These are phyloP conservation scores for Kodamaea jinghongensis DNA, from an alignment of 805 yeast genomes.

Conservation along the genomic window DNA sequence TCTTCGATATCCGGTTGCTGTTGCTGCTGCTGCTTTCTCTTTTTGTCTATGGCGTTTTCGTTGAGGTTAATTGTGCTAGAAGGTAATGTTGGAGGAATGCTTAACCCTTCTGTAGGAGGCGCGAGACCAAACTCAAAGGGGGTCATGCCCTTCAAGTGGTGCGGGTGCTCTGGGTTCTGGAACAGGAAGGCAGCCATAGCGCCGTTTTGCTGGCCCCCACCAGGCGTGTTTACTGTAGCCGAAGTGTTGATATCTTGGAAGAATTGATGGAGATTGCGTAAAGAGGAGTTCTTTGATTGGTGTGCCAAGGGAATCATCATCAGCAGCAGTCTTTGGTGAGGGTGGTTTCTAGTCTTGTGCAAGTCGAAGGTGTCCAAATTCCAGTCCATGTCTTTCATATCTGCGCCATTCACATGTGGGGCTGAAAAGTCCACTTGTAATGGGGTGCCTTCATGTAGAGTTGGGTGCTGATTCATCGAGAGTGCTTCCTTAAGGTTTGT, in stretches of 20 bases:
- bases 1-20: background rate
- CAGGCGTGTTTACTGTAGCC: background rate
- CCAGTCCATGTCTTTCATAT: constrained; percentile 25
- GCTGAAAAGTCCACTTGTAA: constrained; percentile 77
- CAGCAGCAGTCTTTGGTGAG: constrained; percentile 5
- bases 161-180: constrained; percentile 37
- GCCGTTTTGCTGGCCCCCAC: constrained; percentile 1
- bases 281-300: constrained; percentile 5
- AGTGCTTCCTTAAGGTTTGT: constrained; percentile 48
- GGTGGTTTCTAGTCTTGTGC: constrained; percentile 11
- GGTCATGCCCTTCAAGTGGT: constrained; percentile 39
- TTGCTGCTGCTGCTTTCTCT: constrained; percentile 2
- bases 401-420: constrained; percentile 63
- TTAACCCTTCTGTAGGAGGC: constrained; percentile 4
- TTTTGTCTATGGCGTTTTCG: constrained; percentile 1
- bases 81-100: constrained; percentile 7
- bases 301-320: constrained; percentile 1
- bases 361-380: constrained; percentile 28
- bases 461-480: constrained; percentile 25
- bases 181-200: constrained; percentile 23
- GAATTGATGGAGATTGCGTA: constrained; percentile 14
- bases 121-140: constrained; percentile 31
- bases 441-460: constrained; percentile 31
- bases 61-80: constrained; percentile 4
- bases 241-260: constrained; percentile 10